These are phyloP conservation scores for Tardiomyces digboiensis DNA, from an alignment of 1,139 yeast species.

Conservation along the genomic window DNA sequence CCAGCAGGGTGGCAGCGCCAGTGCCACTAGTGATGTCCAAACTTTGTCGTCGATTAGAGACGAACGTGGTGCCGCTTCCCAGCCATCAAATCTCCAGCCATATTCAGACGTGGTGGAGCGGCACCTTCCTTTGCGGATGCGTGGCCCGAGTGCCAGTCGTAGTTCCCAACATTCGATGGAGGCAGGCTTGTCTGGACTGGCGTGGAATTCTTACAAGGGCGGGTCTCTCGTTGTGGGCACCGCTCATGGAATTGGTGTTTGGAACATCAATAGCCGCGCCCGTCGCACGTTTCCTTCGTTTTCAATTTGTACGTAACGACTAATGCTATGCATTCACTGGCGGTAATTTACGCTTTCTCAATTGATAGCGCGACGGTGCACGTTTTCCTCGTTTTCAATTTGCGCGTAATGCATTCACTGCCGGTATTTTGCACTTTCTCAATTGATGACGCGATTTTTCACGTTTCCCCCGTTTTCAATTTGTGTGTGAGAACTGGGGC, in stretches of 20 bases:
- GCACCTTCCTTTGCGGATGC: background rate
- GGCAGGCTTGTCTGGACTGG: constrained; percentile 26
- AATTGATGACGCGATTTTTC: no score
- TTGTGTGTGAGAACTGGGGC: no score
- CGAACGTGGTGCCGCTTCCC: background rate
- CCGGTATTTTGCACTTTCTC: no score
- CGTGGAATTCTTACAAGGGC: constrained; percentile 27
- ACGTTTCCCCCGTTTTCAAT: no score
- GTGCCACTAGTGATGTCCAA: constrained; percentile 3
- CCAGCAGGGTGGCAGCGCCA: constrained; percentile 4
- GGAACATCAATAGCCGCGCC: background rate
- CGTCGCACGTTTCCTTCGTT: background rate
- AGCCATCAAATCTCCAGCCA: background rate
- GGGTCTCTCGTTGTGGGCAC: constrained; percentile 29
- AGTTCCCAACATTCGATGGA: constrained; percentile 8
- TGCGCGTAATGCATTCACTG: no score
- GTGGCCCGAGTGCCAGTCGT: background rate
- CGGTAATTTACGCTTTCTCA: no score
- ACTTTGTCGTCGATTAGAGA: background rate
- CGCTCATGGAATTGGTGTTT: constrained; percentile 24
- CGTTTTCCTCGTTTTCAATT: no score
- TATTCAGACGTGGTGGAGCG: background rate
- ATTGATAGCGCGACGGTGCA: no score
- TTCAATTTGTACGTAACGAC: background rate
- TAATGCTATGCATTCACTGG: background rate